phyloP scores from a whole-genome alignment of 345 rosid genomes.

The Camelina neglecta region DNA sequence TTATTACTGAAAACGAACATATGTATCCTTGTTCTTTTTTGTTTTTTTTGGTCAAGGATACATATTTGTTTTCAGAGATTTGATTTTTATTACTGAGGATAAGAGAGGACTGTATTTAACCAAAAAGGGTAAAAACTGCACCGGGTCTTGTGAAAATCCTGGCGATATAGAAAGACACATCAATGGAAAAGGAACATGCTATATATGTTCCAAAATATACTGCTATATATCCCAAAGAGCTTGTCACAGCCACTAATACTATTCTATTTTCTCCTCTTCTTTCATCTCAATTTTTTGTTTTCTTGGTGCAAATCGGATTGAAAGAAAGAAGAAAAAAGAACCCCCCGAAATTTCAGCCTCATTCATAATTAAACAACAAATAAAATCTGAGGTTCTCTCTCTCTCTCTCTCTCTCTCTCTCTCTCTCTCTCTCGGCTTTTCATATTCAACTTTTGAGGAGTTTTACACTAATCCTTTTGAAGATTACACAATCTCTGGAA shows the following conservation, averaged over 20 bases:
- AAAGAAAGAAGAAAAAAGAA: conserved; percentile 5
- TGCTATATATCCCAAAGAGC: not conserved
- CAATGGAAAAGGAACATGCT: no score
- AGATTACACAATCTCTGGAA: not conserved
- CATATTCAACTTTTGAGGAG: conserved; percentile 29
- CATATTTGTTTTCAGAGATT: no score
- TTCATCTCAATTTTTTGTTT: not conserved
- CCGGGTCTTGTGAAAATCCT: no score
- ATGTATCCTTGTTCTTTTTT: no score
- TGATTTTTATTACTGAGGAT: no score
- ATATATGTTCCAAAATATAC: no score
- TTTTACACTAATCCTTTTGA: conserved; percentile 1
- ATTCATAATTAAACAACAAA: conserved; percentile 17
- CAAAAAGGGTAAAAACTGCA: no score
- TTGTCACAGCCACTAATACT: conserved; percentile 10
- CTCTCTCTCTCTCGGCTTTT: conserved; percentile 1
- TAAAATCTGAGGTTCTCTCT: conserved; percentile 22
- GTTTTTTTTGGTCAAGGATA: no score
- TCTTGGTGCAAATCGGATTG: not conserved
- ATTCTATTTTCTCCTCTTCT: conserved; percentile 4
- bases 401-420: not conserved
- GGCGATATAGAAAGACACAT: no score
- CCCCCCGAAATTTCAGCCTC: conserved; percentile 6
- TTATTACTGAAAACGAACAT: no score
- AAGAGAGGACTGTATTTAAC: no score